Conservation (phyloP, 441 rosid species). For the Gossypium lobatum region DNA sequence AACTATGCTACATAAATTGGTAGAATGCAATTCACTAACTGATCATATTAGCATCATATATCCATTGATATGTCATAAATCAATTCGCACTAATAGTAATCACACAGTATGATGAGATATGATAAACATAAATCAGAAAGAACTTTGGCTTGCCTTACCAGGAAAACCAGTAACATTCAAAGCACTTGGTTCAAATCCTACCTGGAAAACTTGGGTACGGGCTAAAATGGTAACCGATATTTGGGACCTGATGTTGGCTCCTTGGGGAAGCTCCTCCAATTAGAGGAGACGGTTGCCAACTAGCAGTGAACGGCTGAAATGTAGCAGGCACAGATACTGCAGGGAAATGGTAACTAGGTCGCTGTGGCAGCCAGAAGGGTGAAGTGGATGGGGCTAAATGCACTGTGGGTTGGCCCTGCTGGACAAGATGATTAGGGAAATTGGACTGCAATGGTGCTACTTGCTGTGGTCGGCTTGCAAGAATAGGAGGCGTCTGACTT, state of each 20-base stretch:
- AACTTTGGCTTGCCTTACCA: neutral
- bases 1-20: neutral
- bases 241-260: slow-evolving; percentile 27
- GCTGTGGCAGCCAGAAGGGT: slow-evolving; percentile 28
- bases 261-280: slow-evolving; percentile 20
- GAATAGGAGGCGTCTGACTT: neutral
- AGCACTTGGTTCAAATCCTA: slow-evolving; percentile 17
- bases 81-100: neutral
- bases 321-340: slow-evolving; percentile 18
- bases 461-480: slow-evolving; percentile 19
- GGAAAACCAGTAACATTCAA: neutral
- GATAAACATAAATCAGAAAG: neutral
- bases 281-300: slow-evolving; percentile 23
- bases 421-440: slow-evolving; percentile 8
- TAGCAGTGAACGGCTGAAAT: slow-evolving; percentile 21
- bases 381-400: slow-evolving; percentile 14
- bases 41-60: neutral
- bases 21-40: neutral
- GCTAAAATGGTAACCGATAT: slow-evolving; percentile 22
- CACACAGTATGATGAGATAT: neutral
- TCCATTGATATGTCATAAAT: neutral
- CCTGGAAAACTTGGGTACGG: slow-evolving; percentile 32
- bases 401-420: slow-evolving; percentile 16
- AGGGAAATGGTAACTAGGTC: slow-evolving; percentile 22
- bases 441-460: slow-evolving; percentile 14